Conservation (phyloP, 2,329 filamentous ascomycete species). For the Fusarium sp. region DNA sequence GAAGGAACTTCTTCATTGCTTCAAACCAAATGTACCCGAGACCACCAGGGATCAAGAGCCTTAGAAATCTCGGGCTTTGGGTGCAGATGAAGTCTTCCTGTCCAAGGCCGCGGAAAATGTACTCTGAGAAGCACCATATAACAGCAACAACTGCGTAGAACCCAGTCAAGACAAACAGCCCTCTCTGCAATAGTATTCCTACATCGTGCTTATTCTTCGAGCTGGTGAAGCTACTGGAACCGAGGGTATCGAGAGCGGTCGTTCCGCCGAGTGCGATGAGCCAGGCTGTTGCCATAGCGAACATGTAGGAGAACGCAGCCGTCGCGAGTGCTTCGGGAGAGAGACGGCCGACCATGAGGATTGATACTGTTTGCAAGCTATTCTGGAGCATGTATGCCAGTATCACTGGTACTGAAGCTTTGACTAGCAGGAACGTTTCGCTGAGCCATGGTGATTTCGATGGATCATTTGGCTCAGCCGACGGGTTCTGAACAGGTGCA, state of each 20-base stretch:
- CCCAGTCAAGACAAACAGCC: constrained; percentile 75
- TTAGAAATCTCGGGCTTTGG: constrained; percentile 79
- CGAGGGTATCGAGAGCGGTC: constrained; percentile 86
- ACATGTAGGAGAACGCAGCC: constrained; percentile 92
- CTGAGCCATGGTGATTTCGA: constrained; percentile 35
- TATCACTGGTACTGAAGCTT: constrained; percentile 80
- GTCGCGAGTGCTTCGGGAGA: constrained; percentile 84
- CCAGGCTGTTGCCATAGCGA: constrained; percentile 90
- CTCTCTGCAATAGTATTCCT: constrained; percentile 81
- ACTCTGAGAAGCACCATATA: constrained; percentile 81
- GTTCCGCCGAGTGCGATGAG: constrained; percentile 87
- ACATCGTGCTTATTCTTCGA: constrained; percentile 83
- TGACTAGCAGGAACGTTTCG: constrained; percentile 65
- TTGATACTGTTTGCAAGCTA: constrained; percentile 83
- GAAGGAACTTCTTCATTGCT: constrained; percentile 85
- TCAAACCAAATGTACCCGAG: constrained; percentile 92
- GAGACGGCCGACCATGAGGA: constrained; percentile 82
- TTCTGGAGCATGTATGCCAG: constrained; percentile 88
- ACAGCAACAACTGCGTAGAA: constrained; percentile 81
- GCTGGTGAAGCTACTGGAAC: constrained; percentile 84
- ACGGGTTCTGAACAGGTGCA: background rate
- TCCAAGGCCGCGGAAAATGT: constrained; percentile 78
- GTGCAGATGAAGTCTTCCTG: constrained; percentile 82
- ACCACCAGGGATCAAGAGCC: constrained; percentile 80
- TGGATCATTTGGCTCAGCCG: background rate